Base-by-base conservation (phyloP, 2,329 filamentous ascomycete species). In the Aspergillus sp. region DNA sequence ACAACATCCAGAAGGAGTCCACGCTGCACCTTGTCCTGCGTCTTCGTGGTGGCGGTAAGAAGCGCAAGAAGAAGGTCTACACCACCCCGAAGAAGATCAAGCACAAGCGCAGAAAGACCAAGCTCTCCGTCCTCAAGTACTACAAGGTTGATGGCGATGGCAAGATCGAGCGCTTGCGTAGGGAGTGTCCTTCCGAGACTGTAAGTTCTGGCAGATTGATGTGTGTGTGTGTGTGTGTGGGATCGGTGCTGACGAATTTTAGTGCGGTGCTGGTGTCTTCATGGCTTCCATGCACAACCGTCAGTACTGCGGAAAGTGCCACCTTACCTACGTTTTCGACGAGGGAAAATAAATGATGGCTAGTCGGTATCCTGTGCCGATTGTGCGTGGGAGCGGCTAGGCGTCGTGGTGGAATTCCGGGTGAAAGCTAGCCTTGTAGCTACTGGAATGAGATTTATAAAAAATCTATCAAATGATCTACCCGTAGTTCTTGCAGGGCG, bases 71-170 rank as follows among this genome's bases (percentile, higher is more conserved):
- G 86, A 98, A 98, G 88, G 91, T 98, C 57, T 98, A 98, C 84
- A 96, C 86, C 67, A 98, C 91, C 62, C 91, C 91, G 69, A 98
- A 98, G 88, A 98, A 98, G 86, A 98, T 98, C 83, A 98, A 98
- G 91, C 91, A 98, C 82, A 98, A 98, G 88, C 83, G 86, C 77
- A 98, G 96, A 86, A 98, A 98, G 89, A 94, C 84, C 80, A 98
- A 98, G 83, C 75, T 98, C 69, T 91, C 91, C 61, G 89, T 98
- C 57, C 88, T 98, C 70, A 98, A 98, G 82, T 98, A 98, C 85
- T 98, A 98, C 85, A 98, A 98, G 85, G 91, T 98, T 59, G 91
- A 96, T 70, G 86, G 84, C 58, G 91, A 98, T 62, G 91, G 93
- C 72, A 96, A 96, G 82, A 96, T 98, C 60, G 91, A 98, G 83